phyloP scores from a whole-genome alignment of 2,329 filamentous ascomycete genomes.

The Cercospora sp. region DNA sequence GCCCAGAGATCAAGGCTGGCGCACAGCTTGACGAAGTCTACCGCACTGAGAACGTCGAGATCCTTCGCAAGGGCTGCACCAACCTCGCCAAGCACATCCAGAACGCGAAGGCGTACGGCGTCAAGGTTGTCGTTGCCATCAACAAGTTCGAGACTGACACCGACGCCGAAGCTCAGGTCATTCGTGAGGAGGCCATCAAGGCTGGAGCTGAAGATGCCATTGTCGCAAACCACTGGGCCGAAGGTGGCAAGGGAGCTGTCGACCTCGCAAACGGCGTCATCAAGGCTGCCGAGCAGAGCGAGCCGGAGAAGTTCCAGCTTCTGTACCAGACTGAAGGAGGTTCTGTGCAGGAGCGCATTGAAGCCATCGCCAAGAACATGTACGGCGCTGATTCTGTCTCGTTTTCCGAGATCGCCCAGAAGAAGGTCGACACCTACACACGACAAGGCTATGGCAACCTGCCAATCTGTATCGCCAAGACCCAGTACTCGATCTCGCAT shows the following conservation, averaged over 20 bases:
- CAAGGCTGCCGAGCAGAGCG: slow-evolving; percentile 76
- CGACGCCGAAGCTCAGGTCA: slow-evolving; percentile 82
- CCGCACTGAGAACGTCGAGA: slow-evolving; percentile 87
- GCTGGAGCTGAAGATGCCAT: slow-evolving; percentile 94
- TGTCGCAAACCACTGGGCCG: slow-evolving; percentile 92
- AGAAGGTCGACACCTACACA: slow-evolving; percentile 94
- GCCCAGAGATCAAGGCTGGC: slow-evolving; percentile 87
- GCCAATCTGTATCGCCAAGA: slow-evolving; percentile 97
- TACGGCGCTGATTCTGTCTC: slow-evolving; percentile 89
- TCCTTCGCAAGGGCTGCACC: slow-evolving; percentile 84
- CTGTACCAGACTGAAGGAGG: slow-evolving; percentile 78
- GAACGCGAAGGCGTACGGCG: slow-evolving; percentile 84
- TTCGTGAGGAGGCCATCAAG: slow-evolving; percentile 86
- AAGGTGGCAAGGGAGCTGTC: slow-evolving; percentile 86
- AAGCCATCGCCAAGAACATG: slow-evolving; percentile 87
- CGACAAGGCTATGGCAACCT: slow-evolving; percentile 88
- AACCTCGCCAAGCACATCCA: slow-evolving; percentile 94
- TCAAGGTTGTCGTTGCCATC: slow-evolving; percentile 94
- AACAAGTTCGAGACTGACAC: slow-evolving; percentile 96
- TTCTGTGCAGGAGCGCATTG: slow-evolving; percentile 79
- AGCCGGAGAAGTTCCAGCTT: slow-evolving; percentile 74
- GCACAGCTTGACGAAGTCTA: slow-evolving; percentile 85
- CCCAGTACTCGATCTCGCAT: slow-evolving; percentile 93
- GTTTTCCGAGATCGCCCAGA: slow-evolving; percentile 90
- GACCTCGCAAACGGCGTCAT: slow-evolving; percentile 87